Evolutionary conservation across 1,284 basidiomycete species (phyloP).

Genomic region (Heterobasidion occidentale): DNA sequence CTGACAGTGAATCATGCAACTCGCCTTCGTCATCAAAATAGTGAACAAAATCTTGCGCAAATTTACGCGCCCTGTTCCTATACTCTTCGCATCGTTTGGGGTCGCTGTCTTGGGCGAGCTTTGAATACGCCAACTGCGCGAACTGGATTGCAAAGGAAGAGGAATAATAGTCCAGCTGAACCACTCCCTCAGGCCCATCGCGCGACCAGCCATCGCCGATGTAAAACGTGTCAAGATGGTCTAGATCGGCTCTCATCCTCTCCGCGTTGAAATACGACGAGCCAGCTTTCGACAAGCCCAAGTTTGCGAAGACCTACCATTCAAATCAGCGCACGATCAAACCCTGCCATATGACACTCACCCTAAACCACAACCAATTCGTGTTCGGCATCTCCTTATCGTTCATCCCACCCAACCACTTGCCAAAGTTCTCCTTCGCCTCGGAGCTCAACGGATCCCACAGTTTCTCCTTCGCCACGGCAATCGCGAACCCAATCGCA

Average conservation of each 20-base stretch:
- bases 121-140: slow-evolving; percentile 67
- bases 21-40: slow-evolving; percentile 69
- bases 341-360: slow-evolving; percentile 13
- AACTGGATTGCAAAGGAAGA: slow-evolving; percentile 58
- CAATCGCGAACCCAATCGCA: slow-evolving; percentile 66
- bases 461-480: slow-evolving; percentile 56
- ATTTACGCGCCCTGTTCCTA: slow-evolving; percentile 51
- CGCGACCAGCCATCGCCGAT: slow-evolving; percentile 71
- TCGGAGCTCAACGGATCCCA: slow-evolving; percentile 52
- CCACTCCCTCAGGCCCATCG: slow-evolving; percentile 69
- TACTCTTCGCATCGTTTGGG: slow-evolving; percentile 60
- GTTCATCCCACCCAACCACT: slow-evolving; percentile 70
- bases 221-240: slow-evolving; percentile 75
- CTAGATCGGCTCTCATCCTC: slow-evolving; percentile 68
- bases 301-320: slow-evolving; percentile 63
- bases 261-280: slow-evolving; percentile 48
- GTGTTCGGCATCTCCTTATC: slow-evolving; percentile 69
- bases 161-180: slow-evolving; percentile 77
- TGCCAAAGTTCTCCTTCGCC: slow-evolving; percentile 50
- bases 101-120: slow-evolving; percentile 55
- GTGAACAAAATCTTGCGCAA: slow-evolving; percentile 64
- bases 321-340: no score
- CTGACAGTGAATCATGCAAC: background rate
- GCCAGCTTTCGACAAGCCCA: slow-evolving; percentile 57
- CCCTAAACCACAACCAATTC: slow-evolving; percentile 80